Base-by-base conservation (phyloP, 1,139 yeast genomes). In the Taiozyma sp. region DNA sequence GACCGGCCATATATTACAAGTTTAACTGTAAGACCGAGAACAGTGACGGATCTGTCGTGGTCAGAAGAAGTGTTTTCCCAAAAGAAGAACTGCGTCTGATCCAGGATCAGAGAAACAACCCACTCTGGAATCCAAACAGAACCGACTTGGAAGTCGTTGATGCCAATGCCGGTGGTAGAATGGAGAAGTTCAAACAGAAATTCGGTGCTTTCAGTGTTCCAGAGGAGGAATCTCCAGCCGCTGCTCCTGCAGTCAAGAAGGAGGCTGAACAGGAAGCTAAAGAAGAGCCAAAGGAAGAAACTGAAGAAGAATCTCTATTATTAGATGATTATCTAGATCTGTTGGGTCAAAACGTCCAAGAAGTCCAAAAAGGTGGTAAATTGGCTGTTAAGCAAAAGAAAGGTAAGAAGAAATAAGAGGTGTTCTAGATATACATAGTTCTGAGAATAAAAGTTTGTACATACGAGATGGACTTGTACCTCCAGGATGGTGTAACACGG, bases 1-100 rank as follows among this genome's bases (percentile, higher is more conserved):
- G 97, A 69, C 97, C 98, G 3, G 90, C 97, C 43, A 86, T 91
- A 44, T 91, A 88, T 70, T 80, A 91, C 71, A 89, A 88, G 65
- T 93, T 93, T 65, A 91, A 91, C 56, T 87, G 95, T 42, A 71
- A 78, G 45, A 91, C 93, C 13, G 96, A 91, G 68, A 77, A 91
- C 52, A 85, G 95, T 60, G 98, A 93, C 66, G 99, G 99, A 2
- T 86, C 97, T 32, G 96, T 95, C 1, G 75, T 89, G 40, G 75
- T 74, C 40, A 79, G 99, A 69, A 77, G 88, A 62, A 83, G 97
- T 0, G 96, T 88, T 59, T 90, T 83, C 52, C 98, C 99, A 7
- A 86, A 89, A 63, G 85, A 80, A 51, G 97, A 93, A 65, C 76
- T 88, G 64, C 77, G 95, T 68, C 81, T 89, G 80, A 80, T 93